Evolutionary conservation across 2,329 filamentous ascomycete genomes (phyloP).

Genomic region (Colletotrichum kahawae): DNA sequence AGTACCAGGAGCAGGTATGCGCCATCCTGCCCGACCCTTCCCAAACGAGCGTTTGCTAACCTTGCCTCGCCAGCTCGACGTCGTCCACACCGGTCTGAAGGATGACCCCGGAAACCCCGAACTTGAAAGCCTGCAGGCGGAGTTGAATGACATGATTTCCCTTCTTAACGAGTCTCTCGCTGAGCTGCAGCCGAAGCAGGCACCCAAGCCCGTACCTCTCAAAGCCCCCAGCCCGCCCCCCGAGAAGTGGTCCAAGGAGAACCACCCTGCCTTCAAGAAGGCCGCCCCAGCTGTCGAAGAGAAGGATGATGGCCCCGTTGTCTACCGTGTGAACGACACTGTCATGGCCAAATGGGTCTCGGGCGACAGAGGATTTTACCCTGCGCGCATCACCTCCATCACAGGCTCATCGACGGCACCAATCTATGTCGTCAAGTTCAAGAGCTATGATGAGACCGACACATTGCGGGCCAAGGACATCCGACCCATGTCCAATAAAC

Average conservation of each 20-base stretch:
- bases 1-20: constrained; percentile 62
- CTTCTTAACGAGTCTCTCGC: constrained; percentile 81
- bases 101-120: constrained; percentile 82
- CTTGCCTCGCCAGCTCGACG: constrained; percentile 66
- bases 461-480: constrained; percentile 84
- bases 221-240: constrained; percentile 56
- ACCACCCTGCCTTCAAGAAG: constrained; percentile 78
- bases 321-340: constrained; percentile 86
- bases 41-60: constrained; percentile 20
- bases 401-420: constrained; percentile 91
- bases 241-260: constrained; percentile 81
- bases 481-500: constrained; percentile 78
- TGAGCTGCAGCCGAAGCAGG: constrained; percentile 70
- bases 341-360: constrained; percentile 91
- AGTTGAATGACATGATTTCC: constrained; percentile 82
- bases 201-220: constrained; percentile 45
- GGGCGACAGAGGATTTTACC: constrained; percentile 89
- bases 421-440: constrained; percentile 95
- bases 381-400: constrained; percentile 89
- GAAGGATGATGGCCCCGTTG: constrained; percentile 59
- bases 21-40: not conserved
- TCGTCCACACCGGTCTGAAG: constrained; percentile 76
- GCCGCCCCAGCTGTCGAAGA: constrained; percentile 45
- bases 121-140: constrained; percentile 76
- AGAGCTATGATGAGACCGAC: constrained; percentile 85